phyloP scores from a whole-genome alignment of 2,329 filamentous ascomycete genomes.

The Drechslerella dactyloides region DNA sequence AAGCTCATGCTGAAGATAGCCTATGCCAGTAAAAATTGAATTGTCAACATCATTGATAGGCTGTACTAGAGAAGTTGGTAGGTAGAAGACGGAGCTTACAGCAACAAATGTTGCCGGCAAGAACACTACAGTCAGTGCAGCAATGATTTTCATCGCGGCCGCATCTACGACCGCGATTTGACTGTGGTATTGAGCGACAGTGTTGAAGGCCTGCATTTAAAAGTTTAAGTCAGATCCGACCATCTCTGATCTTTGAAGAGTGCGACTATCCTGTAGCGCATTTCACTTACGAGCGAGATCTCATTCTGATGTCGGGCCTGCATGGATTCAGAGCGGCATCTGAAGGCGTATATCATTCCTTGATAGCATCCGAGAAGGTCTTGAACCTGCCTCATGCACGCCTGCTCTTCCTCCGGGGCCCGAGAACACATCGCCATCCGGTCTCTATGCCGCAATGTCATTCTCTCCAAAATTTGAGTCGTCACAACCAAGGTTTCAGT shows the following conservation, averaged over 20 bases:
- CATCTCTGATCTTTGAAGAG: background rate
- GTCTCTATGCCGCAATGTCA: conserved; percentile 20
- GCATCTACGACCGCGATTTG: conserved; percentile 24
- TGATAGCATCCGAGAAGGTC: conserved; percentile 41
- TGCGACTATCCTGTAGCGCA: background rate
- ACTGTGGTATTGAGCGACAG: conserved; percentile 41
- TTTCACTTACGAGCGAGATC: conserved; percentile 23
- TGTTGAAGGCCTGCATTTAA: conserved; percentile 33
- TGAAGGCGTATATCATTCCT: conserved; percentile 41
- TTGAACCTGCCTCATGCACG: conserved; percentile 35
- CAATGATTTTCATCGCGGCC: conserved; percentile 31
- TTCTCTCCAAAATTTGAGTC: conserved; percentile 23
- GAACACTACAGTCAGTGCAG: conserved; percentile 34
- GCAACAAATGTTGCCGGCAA: conserved; percentile 42
- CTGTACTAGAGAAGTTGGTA: background rate
- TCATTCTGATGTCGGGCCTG: conserved; percentile 42
- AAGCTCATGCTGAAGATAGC: conserved; percentile 48
- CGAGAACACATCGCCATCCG: conserved; percentile 8
- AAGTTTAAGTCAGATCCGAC: background rate
- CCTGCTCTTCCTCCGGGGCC: conserved; percentile 27
- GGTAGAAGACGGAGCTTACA: conserved; percentile 8
- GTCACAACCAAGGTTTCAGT: conserved; percentile 37
- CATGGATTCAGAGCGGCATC: conserved; percentile 39
- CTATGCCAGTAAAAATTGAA: conserved; percentile 9
- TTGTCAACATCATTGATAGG: background rate